Evolutionary conservation across 352 stramenopile genomes (phyloP).

Genomic region (Globisporangium megalacanthum): DNA sequence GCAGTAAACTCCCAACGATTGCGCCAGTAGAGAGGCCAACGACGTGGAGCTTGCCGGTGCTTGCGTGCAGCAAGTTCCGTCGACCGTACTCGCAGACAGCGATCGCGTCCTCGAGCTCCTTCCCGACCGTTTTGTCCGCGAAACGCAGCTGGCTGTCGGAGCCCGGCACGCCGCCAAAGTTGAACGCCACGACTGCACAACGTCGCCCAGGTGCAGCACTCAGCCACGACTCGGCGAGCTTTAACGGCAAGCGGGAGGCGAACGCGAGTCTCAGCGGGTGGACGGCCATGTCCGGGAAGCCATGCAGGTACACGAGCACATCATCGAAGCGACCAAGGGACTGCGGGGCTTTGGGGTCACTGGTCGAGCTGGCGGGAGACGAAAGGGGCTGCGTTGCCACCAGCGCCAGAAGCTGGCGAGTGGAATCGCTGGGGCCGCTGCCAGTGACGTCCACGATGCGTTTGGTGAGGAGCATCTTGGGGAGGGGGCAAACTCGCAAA

Average conservation of each 20-base stretch:
- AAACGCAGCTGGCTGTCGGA: conserved; percentile 50
- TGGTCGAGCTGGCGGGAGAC: too few relatives aligned
- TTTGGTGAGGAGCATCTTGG: too few relatives aligned
- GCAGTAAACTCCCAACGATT: conserved; percentile 57
- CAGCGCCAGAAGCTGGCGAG: too few relatives aligned
- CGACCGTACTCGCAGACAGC: conserved; percentile 42
- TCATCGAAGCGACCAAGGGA: conserved; percentile 16
- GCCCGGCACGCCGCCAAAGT: conserved; percentile 60
- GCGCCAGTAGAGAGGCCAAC: conserved; percentile 69
- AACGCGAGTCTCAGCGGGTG: conserved; percentile 47
- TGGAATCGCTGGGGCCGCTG: too few relatives aligned
- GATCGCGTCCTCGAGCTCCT: conserved; percentile 54
- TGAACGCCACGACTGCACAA: conserved; percentile 41
- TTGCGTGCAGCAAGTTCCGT: conserved; percentile 16
- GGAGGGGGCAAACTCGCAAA: too few relatives aligned
- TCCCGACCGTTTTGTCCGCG: conserved; percentile 45
- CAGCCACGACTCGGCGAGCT: conserved; percentile 53
- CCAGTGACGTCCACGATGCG: too few relatives aligned
- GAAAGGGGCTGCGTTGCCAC: too few relatives aligned
- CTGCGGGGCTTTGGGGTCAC: too few relatives aligned
- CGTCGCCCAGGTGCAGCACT: conserved; percentile 7
- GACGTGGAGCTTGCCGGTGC: conserved; percentile 31
- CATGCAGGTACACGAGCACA: conserved; percentile 66
- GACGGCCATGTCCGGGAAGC: conserved; percentile 68
- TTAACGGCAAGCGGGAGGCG: conserved; percentile 48